Conservation (phyloP, 345 rosid species). For the Eucalyptus paniculata region DNA sequence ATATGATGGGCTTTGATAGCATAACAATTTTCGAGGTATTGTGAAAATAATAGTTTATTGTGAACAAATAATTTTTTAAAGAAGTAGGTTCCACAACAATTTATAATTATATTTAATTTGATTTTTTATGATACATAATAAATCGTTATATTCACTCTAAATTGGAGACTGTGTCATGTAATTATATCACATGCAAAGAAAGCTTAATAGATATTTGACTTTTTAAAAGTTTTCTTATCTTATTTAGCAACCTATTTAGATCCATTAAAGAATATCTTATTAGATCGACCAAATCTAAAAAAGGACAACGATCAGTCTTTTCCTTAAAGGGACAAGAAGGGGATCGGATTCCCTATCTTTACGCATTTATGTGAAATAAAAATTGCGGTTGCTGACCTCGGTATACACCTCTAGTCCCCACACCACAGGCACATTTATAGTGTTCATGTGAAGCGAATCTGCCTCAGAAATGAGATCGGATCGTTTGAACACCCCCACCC, state of each 20-base stretch:
- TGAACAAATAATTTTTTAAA: too few relatives aligned
- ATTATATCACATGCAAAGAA: not conserved
- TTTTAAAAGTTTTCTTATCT: not conserved
- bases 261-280: not conserved
- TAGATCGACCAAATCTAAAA: not conserved
- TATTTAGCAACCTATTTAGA: not conserved
- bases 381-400: not conserved
- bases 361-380: not conserved
- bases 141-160: fast-evolving
- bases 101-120: too few relatives aligned
- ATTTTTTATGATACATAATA: too few relatives aligned
- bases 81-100: fast-evolving
- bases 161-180: fast-evolving
- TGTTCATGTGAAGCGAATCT: not conserved
- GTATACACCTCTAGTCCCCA: not conserved
- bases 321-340: not conserved
- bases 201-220: not conserved
- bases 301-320: not conserved
- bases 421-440: not conserved
- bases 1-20: too few relatives aligned
- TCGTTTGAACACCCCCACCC: not conserved
- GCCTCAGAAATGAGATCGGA: not conserved
- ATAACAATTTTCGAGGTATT: fast-evolving
- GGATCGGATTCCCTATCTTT: not conserved
- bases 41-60: fast-evolving